phyloP scores from a whole-genome alignment of 345 rosid genomes.

The Salix purpurea region DNA sequence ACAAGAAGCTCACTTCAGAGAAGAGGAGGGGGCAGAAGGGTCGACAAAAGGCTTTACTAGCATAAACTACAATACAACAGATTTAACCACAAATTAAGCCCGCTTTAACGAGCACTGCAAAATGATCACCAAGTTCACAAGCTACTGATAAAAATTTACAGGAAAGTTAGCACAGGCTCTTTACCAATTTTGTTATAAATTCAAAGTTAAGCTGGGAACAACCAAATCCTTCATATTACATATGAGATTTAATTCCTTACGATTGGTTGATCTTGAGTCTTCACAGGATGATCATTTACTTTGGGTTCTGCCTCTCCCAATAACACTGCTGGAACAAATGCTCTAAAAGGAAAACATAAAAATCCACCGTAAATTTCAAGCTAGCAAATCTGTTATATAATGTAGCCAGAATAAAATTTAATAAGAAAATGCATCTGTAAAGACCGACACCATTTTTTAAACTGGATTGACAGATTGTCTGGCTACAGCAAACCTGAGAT shows the following conservation, averaged over 20 bases:
- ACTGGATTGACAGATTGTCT: neutral
- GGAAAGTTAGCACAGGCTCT: neutral
- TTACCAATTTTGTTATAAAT: neutral
- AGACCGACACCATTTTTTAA: neutral
- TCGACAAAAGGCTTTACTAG: neutral
- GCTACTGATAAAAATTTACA: neutral
- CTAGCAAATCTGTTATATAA: neutral
- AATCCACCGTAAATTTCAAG: neutral
- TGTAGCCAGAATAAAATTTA: neutral
- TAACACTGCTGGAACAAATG: conserved; percentile 97
- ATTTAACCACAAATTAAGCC: neutral
- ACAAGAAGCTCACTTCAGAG: neutral
- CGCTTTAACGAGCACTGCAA: neutral
- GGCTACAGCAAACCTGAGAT: conserved; percentile 71
- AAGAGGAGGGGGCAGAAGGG: neutral
- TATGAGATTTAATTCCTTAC: conserved; percentile 39
- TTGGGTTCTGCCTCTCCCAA: conserved; percentile 87
- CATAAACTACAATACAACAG: neutral
- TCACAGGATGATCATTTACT: conserved; percentile 66
- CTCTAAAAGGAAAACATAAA: conserved; percentile 49
- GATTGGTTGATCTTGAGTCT: conserved; percentile 58
- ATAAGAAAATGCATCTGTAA: neutral
- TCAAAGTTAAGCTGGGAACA: neutral
- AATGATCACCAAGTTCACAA: neutral
- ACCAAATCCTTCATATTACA: neutral